Base-by-base conservation (phyloP, 352 stramenopile genomes). In the Globisporangium perplexum region DNA sequence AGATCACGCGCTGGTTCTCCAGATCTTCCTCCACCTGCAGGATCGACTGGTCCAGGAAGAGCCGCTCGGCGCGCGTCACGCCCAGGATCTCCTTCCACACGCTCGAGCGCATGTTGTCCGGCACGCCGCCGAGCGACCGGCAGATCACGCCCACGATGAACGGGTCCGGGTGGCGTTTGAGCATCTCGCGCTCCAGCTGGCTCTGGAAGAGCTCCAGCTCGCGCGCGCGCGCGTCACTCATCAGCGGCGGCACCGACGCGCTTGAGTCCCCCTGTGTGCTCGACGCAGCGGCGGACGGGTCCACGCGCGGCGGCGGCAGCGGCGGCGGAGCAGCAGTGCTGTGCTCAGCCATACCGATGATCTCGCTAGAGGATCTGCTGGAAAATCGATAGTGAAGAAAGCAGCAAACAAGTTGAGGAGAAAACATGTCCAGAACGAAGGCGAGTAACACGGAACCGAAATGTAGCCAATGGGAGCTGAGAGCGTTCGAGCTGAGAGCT, bases 1-100 rank as follows among this genome's bases (percentile, higher is more conserved):
- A 67, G 56, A 98, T 93, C 11, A 98, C 91, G 2, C 86, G 71
- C 62, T 98, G 90, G 62, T 98, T 98, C 36, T 72, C 71, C 24
- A 97, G 63, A 50, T 97, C 81, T 60, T 93, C 77, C 45, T 93
- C 74, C 7, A 94, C 84, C 23, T 66, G 47, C 28, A 76, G 28
- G 51, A 95, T 95, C 46, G 68, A 83, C 46, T 90, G 72, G 58
- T 90, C 80, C 45, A 93, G 57, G 30, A 70, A 71, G 42, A 83
- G 39, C 2, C 68, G 73, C 59, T 91, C 81, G 41, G 65, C 87
- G 23, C 67, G 75, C 20, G 80, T 67, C 3, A 93, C 78, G 38
- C 83, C 79, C 26, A 93, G 53, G 10, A 95, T 62, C 47, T 90
- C 85, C 56, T 91, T 75, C 85, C 85, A 95, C 46, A 95, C 76